phyloP scores from a whole-genome alignment of 148 eudicot genomes.

The Pouteria glomerata region DNA sequence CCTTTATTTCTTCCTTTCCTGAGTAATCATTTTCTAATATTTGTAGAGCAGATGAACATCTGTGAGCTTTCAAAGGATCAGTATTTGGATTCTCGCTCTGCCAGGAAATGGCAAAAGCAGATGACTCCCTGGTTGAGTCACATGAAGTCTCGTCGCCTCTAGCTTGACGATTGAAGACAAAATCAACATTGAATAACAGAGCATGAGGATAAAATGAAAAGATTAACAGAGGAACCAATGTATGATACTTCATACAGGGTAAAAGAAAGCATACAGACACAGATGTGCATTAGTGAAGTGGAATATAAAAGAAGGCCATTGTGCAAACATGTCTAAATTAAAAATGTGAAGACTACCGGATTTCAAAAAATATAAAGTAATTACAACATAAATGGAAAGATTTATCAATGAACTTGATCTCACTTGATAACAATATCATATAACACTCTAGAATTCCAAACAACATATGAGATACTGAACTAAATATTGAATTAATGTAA shows the following conservation, averaged over 20 bases:
- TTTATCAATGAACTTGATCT: neutral
- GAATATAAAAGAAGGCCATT: neutral
- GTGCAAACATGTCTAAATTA: neutral
- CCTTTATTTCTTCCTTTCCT: conserved; percentile 34
- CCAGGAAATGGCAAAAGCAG: conserved; percentile 30
- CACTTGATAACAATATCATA: neutral
- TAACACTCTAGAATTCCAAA: neutral
- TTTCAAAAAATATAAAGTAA: too few species aligned
- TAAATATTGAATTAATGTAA: too few species aligned
- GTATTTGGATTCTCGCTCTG: conserved; percentile 40
- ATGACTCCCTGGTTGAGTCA: conserved; percentile 44
- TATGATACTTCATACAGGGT: neutral
- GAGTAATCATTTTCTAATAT: conserved; percentile 44
- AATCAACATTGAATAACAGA: neutral
- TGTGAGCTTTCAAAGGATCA: conserved; percentile 37
- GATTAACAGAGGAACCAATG: neutral
- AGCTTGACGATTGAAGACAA: conserved; percentile 41
- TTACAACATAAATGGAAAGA: too few species aligned
- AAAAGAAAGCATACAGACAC: neutral
- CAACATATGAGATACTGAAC: neutral
- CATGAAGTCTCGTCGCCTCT: conserved; percentile 48
- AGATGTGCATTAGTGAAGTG: neutral
- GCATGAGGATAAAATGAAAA: neutral
- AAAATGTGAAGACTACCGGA: too few species aligned
- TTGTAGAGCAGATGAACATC: conserved; percentile 36